These are phyloP conservation scores for Prunus campanulata DNA, from an alignment of 306 rosid genomes.

Conservation along the genomic window DNA sequence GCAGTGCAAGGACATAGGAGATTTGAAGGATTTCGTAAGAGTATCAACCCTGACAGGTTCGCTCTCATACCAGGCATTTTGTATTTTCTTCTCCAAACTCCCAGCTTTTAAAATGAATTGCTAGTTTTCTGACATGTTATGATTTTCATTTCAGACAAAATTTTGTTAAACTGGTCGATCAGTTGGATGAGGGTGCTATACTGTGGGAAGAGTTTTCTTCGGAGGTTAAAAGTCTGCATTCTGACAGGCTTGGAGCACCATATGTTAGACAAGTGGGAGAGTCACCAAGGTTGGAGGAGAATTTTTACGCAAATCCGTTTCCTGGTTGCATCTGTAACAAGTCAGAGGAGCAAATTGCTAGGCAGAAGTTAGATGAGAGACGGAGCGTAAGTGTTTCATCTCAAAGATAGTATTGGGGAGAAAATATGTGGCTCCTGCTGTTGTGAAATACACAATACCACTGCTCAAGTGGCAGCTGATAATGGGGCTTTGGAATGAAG, in stretches of 20 bases:
- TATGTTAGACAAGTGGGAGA: constrained; percentile 70
- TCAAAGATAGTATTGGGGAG: constrained; percentile 40
- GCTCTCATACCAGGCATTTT: constrained; percentile 3
- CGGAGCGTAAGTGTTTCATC: constrained; percentile 21
- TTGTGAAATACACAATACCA: constrained; percentile 21
- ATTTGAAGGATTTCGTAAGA: constrained; percentile 86
- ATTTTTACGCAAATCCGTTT: constrained; percentile 85
- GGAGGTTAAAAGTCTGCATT: constrained; percentile 56
- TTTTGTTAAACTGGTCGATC: constrained; percentile 75
- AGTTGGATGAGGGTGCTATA: constrained; percentile 43
- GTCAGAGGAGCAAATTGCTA: constrained; percentile 37
- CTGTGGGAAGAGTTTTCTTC: constrained; percentile 69
- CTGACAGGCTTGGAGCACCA: constrained; percentile 74
- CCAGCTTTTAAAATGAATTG: not conserved
- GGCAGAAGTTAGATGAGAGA: constrained; percentile 35
- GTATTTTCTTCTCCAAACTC: not conserved
- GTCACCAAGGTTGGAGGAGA: constrained; percentile 82
- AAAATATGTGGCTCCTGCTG: constrained; percentile 14
- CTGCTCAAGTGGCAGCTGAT: constrained; percentile 37
- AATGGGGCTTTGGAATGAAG: constrained; percentile 29
- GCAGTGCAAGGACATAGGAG: constrained; percentile 96
- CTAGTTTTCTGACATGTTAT: constrained; percentile 12
- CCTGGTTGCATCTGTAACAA: constrained; percentile 90
- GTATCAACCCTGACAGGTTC: constrained; percentile 92
- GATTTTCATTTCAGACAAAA: constrained; percentile 49